Evolutionary conservation across 139 green algal species (phyloP), one percentile per base, ranked within the genome.

Genomic region (Chlorella vulgaris): DNA sequence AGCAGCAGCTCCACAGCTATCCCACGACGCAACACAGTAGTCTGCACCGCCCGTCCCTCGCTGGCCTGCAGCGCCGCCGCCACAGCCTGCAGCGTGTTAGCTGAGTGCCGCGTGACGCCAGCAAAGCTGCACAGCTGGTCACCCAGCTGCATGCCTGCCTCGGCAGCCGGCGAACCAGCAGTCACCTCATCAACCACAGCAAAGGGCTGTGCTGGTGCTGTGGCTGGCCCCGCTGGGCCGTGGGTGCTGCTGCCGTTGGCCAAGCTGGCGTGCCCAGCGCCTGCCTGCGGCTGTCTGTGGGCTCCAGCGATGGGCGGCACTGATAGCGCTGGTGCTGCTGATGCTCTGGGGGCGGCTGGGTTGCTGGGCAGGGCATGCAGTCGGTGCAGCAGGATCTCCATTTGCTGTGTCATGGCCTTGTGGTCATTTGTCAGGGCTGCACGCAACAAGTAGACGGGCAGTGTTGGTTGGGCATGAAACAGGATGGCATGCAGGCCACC

Each of bases 401-500:
- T 87, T 47, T 90, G 70, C 31, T 60, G 75, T 24, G 78, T 93
- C 15, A 97, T 38, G 1, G 40, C 66, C 75, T 94, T 95, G 82
- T 96, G 92, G 83, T 97, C 94, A 39, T 95, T 96, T 28, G 89
- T 90, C 13, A 98, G 85, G 22, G 87, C 91, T 80, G 90, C 87
- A 81, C 7, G 6, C 5, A 43, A 29, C 21, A 22, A 69, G 51
- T 36, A 50, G 22, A 28, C 33, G 33, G 6, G 40, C 28, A 73
- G n/a, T 71, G 18, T 31, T 70, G 31, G 24, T 42, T 42, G n/a
- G 29, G 7, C 5, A 22, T 71, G n/a, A 33, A 13, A 67, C 22
- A 29, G 58, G 58, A 13, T 33, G 24, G 58, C 58, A 31, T 13
- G 24, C 58, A 31, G 58, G 24, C 15, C 50, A 19, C 50, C 50